Evolutionary conservation across 148 eudicot species (phyloP), one percentile per base, ranked within the genome.

Genomic region (Rhododendron williamsianum): DNA sequence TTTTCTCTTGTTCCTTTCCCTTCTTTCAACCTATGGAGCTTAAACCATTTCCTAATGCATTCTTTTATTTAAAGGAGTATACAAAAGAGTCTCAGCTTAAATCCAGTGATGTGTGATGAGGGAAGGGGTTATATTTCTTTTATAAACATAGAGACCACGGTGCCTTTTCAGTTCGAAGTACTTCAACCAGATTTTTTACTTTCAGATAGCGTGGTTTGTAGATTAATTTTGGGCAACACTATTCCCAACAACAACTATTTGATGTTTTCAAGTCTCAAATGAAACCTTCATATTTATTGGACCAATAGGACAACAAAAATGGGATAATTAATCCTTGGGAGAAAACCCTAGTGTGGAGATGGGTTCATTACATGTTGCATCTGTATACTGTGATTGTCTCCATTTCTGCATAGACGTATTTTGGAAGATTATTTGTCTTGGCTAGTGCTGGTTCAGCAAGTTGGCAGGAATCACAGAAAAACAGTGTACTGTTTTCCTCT

Each of bases 401-500:
- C 65, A 13, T 49, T 54, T 81, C 46, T 56, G 4, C 15, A 2
- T 79, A 48, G 46, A 80, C 1, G 9, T 51, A 15, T 49, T 16
- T 15, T 4, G 65, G 82, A 80, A 49, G 21, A 46, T 15, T 78
- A n/a, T 46, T 21, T 21, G 12, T 30, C 58, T 45, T 46, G 56
- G 38, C 19, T 81, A 10, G 25, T 52, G 63, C 60, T 4, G 36
- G 54, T 49, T 21, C 33, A 54, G 23, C 51, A 38, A n/a, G 27
- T 36, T 60, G 23, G 51, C 83, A 81, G 49, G 49, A 63, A 36
- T 81, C 21, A 79, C 73, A 38, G 84, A 36, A 81, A 58, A 49
- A 49, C 30, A 38, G 18, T 38, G 35, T 48, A 81, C 45, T 81
- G 23, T 2, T 80, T 46, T 84, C 35, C 38, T 79, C 41, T 6